Base-by-base conservation (phyloP, 371 early-diverging fungal species). In the Amoeboradix gromovi region DNA sequence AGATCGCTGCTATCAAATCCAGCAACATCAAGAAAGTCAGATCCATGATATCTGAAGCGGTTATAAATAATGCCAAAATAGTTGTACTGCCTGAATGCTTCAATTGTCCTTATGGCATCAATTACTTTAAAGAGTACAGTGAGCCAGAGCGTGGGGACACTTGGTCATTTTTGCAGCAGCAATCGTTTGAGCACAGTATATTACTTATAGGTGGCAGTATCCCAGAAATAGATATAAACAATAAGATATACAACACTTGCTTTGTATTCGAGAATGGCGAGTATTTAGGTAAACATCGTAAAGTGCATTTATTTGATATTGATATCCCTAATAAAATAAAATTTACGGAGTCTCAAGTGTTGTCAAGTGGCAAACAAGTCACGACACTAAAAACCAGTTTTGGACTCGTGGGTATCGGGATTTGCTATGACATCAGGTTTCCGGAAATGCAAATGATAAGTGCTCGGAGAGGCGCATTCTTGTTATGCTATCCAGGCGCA, bases 81-180 rank as follows among this genome's bases (percentile, higher is more conserved):
- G 88, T 96, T 30, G 91, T 92, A 0, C 81, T 96, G 28, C 96
- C 96, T 29, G 89, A 95, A 81, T 91, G 92, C 77, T 94, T 92
- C 81, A 94, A 95, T 75, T 90, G 89, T 27, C 92, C 93, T 22
- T 95, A 94, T 76, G 93, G 94, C 0, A 87, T 89, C 1, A 74
- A 82, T 22, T 85, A 81, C 79, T 96, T 96, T 75, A 72, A 76
- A 29, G 68, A 75, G 31, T 80, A 81, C 70, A 82, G 85, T 16
- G 80, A 88, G 66, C 80, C 30, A 74, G 74, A 30, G 86, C 86
- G 68, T 79, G 94, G 27, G 82, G 88, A 0, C 71, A 73, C n/a
- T 87, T 88, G 78, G 96, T 94, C 22, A 83, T 83, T 72, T 28
- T 12, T 29, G 30, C 29, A 29, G 67, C 1, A 1, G 17, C 69